A percentile compares a stretch with the other conserved stretches of the same genome.
Evolutionary conservation across 495 filamentous ascomycete genomes (phyloP).

Genomic region (Tuber microsphaerosporum): DNA sequence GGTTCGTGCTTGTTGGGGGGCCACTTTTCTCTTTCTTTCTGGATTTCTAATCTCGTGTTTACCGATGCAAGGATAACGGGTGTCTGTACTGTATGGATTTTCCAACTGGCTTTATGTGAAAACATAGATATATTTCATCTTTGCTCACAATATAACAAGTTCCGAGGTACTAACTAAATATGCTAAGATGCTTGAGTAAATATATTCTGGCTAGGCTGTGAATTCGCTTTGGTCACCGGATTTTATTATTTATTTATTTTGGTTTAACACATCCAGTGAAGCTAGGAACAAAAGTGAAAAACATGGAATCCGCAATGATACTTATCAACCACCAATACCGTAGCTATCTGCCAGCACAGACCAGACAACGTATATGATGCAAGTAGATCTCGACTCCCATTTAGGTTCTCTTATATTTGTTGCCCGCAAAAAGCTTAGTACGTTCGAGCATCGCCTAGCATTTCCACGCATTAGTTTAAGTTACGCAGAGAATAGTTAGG

Average conservation of each 20-base stretch:
- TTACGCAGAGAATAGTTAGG: background rate
- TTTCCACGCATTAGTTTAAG: background rate
- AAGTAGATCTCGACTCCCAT: background rate
- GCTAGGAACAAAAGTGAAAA: background rate
- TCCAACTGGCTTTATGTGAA: background rate
- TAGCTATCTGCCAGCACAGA: background rate
- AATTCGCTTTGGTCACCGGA: background rate
- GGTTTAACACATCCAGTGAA: background rate
- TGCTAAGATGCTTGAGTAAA: background rate
- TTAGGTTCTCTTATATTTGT: slow-evolving; percentile 1
- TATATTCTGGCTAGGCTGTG: background rate
- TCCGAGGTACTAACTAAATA: background rate
- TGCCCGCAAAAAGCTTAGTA: background rate
- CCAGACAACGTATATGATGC: background rate
- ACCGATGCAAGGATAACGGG: background rate
- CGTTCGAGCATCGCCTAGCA: background rate
- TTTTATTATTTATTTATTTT: background rate
- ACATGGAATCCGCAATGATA: background rate
- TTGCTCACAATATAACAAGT: background rate
- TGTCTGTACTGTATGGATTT: background rate
- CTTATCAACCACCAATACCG: background rate
- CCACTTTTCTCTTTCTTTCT: background rate
- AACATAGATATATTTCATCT: background rate
- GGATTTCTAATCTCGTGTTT: background rate
- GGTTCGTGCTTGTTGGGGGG: background rate